phyloP scores from a whole-genome alignment of 208 protist genomes.

The Acanthamoeba triangularis region DNA sequence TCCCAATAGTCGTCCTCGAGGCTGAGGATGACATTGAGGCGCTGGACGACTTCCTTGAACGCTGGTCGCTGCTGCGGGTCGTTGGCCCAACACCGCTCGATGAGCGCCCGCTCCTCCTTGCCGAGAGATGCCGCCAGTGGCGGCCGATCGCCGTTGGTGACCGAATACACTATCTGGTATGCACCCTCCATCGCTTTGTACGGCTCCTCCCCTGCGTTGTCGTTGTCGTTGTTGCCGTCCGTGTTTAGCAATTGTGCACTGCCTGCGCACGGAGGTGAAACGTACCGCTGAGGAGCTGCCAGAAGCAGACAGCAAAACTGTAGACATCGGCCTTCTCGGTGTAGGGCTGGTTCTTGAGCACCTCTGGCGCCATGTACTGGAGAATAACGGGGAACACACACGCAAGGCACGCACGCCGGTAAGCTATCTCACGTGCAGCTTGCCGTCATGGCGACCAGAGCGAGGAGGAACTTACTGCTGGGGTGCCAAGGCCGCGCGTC shows the following conservation, averaged over 20 bases:
- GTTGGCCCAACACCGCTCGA: constrained; percentile 34
- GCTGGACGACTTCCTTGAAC: background rate
- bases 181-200: background rate
- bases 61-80: constrained; percentile 15
- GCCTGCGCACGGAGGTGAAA: background rate
- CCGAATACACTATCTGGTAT: background rate
- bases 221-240: background rate
- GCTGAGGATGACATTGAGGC: background rate
- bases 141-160: background rate
- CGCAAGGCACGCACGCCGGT: background rate
- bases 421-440: background rate
- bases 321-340: constrained; percentile 45
- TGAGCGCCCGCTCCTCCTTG: background rate
- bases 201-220: background rate
- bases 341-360: constrained; percentile 6
- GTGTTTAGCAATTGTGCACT: background rate
- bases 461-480: background rate
- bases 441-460: background rate
- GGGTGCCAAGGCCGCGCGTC: background rate
- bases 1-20: constrained; percentile 9
- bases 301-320: constrained; percentile 52
- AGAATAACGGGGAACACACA: background rate
- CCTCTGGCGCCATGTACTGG: constrained; percentile 51
- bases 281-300: background rate
- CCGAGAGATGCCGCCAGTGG: background rate